Evolutionary conservation across 192 early-diverging fungal genomes (phyloP), one percentile per base, ranked within the genome.

Genomic region (Lobosporangium transversale): DNA sequence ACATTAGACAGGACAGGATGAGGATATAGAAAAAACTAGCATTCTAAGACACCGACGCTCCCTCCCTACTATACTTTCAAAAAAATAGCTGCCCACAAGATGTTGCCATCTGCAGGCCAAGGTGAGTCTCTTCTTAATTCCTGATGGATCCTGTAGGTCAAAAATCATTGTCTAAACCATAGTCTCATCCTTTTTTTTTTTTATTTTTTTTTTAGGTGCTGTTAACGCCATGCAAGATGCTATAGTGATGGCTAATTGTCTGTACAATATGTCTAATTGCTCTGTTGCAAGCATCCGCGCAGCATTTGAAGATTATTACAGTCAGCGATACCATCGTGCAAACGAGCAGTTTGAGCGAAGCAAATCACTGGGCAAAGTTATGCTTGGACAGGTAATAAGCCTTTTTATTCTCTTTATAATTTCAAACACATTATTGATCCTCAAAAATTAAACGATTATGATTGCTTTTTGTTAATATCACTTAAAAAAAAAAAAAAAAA

Each of bases 221-320:
- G 45, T 68, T n/a, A 68, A 68, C 40, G 66, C 66, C 4, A 59
- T 68, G 57, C 45, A 55, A n/a, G 65, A 67, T 24, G 53, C 65
- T 35, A 32, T 57, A 11, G 54, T 67, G 24, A 33, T 68, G 14
- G 66, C 57, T 8, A 68, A 68, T 44, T 51, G 55, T 17, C 20
- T 68, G 30, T 68, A 53, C 21, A 47, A 53, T 12, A 68, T 68
- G 29, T 15, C 20, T 7, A 36, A 57, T 32, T 21, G 9, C 0
- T 18, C 37, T 8, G 15, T 36, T 21, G 26, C 49, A 20, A 70
- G 37, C 17, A 49, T 70, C 42, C 30, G 24, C 12, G 53, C 37
- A 2, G 68, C 68, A 7, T 55, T 62, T 27, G 29, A 70, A 49
- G 43, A 51, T 14, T 70, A 70, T 45, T 48, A 43, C 17, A 50